A percentile compares a stretch with the other conserved stretches of the same genome.
These are phyloP conservation scores for Zasmidium angulare DNA, from an alignment of 2,329 filamentous ascomycete species.

Conservation along the genomic window DNA sequence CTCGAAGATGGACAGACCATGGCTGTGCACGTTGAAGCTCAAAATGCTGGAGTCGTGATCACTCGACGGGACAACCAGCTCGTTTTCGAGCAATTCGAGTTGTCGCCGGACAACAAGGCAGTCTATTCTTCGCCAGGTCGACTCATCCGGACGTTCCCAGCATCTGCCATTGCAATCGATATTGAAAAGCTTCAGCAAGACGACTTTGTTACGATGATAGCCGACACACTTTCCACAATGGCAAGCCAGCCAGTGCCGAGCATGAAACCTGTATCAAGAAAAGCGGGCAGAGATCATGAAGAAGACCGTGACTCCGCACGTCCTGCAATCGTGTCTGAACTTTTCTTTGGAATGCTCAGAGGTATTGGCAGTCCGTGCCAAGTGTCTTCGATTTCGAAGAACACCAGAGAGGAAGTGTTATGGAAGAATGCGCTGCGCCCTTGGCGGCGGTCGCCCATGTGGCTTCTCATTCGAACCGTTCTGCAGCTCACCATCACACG, in stretches of 20 bases:
- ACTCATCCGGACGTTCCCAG: slow-evolving; percentile 62
- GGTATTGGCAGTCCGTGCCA: slow-evolving; percentile 47
- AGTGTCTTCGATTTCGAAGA: slow-evolving; percentile 52
- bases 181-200: slow-evolving; percentile 32
- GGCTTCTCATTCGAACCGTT: slow-evolving; percentile 62
- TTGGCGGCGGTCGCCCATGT: slow-evolving; percentile 64
- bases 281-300: slow-evolving; percentile 49
- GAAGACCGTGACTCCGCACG: slow-evolving; percentile 60
- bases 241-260: slow-evolving; percentile 13
- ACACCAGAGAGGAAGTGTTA: slow-evolving; percentile 63
- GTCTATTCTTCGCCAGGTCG: slow-evolving; percentile 55
- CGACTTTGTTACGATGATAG: slow-evolving; percentile 16
- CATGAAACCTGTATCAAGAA: slow-evolving; percentile 37
- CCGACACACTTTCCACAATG: slow-evolving; percentile 23
- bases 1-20: slow-evolving; percentile 9
- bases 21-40: slow-evolving; percentile 13
- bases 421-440: slow-evolving; percentile 49
- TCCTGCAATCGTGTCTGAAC: slow-evolving; percentile 58
- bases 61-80: slow-evolving; percentile 31
- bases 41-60: slow-evolving; percentile 28
- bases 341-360: slow-evolving; percentile 62
- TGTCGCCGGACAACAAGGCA: slow-evolving; percentile 53
- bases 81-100: slow-evolving; percentile 63
- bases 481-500: slow-evolving; percentile 52
- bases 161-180: slow-evolving; percentile 44